Evolutionary conservation across 1,284 basidiomycete genomes (phyloP).

Genomic region (Fomitopsis betulina): DNA sequence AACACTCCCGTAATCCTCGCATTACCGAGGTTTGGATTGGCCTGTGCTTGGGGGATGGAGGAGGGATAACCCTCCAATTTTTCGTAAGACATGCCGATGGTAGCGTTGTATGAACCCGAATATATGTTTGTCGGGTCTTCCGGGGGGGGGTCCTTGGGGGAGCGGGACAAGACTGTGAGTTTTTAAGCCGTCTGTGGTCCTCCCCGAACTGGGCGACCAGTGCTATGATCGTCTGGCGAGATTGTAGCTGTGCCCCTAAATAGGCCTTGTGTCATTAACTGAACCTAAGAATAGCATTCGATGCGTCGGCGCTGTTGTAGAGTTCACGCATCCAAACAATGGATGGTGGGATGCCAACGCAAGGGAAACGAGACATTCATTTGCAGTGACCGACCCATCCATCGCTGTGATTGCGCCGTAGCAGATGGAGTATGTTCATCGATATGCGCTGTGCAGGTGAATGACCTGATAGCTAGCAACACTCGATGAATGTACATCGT

Average conservation of each 20-base stretch:
- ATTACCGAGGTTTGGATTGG: neutral
- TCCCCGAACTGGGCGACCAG: neutral
- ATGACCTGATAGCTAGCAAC: no score
- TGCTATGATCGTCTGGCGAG: neutral
- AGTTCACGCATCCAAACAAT: no score
- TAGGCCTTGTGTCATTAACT: neutral
- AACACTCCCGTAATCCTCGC: constrained; percentile 18
- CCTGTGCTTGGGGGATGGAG: neutral
- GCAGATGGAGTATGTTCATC: no score
- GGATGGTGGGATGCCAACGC: no score
- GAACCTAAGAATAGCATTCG: neutral
- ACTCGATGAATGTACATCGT: no score
- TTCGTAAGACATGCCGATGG: neutral
- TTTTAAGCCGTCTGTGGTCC: neutral
- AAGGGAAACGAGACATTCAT: no score
- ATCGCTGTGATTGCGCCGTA: no score
- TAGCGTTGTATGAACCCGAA: no score
- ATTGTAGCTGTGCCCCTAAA: neutral
- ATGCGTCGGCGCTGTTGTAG: no score
- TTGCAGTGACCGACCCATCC: no score
- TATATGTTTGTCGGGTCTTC: neutral
- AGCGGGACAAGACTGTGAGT: neutral
- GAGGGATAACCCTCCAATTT: constrained; percentile 1
- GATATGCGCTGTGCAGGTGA: no score
- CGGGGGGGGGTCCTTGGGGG: neutral